Evolutionary conservation across 495 filamentous ascomycete genomes (phyloP).

Genomic region (Pseudevernia furfuracea): DNA sequence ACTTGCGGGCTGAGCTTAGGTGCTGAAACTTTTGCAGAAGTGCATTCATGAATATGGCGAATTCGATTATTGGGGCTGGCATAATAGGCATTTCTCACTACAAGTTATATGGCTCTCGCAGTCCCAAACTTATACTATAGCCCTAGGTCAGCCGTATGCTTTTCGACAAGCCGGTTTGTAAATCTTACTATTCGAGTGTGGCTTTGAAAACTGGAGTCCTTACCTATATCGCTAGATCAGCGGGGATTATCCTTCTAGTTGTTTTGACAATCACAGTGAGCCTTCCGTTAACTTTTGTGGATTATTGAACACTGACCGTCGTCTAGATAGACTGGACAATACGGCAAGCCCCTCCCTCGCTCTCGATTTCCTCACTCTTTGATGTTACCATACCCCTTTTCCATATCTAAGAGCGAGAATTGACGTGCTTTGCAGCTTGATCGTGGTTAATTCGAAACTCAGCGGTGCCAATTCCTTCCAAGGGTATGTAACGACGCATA

Average conservation of each 20-base stretch:
- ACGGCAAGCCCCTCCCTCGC: slow-evolving; percentile 32
- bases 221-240: not conserved
- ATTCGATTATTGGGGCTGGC: slow-evolving; percentile 93
- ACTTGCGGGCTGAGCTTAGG: not conserved
- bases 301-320: not conserved
- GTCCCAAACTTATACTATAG: slow-evolving; percentile 5
- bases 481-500: slow-evolving; percentile 33
- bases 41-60: slow-evolving; percentile 98
- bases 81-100: slow-evolving; percentile 59
- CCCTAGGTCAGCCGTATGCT: slow-evolving; percentile 75
- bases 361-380: not conserved
- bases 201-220: not conserved
- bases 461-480: slow-evolving; percentile 90
- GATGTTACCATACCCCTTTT: not conserved
- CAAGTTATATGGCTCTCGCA: not conserved
- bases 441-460: slow-evolving; percentile 91
- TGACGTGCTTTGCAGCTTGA: slow-evolving; percentile 41
- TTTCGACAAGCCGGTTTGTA: slow-evolving; percentile 81
- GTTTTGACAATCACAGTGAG: slow-evolving; percentile 64
- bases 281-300: not conserved
- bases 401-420: not conserved
- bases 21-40: slow-evolving; percentile 28
- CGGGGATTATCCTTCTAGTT: slow-evolving; percentile 67
- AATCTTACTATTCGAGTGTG: slow-evolving; percentile 29
- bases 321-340: slow-evolving; percentile 85